These are phyloP conservation scores for Trichoderma sp. DNA, from an alignment of 2,329 filamentous ascomycete species.

Conservation along the genomic window DNA sequence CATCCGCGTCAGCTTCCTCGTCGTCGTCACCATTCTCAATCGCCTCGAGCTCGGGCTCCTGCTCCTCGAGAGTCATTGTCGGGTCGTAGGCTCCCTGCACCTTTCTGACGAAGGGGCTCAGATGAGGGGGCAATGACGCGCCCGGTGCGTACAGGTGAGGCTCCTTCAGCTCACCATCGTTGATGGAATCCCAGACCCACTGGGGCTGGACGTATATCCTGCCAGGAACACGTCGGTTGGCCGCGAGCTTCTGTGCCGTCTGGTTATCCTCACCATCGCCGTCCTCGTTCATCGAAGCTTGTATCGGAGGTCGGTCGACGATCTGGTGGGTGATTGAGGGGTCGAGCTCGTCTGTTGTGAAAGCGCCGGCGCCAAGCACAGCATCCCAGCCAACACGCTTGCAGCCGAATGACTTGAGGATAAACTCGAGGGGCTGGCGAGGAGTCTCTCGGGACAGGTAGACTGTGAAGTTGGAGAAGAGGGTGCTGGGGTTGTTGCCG, in stretches of 20 bases:
- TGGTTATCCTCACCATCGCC: conserved; percentile 61
- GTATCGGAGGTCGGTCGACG: conserved; percentile 82
- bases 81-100: conserved; percentile 90
- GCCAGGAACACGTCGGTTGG: conserved; percentile 80
- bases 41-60: conserved; percentile 84
- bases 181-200: conserved; percentile 98
- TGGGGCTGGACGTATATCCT: conserved; percentile 93
- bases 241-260: conserved; percentile 59
- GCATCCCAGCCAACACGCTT: conserved; percentile 94
- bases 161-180: conserved; percentile 84
- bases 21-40: conserved; percentile 66
- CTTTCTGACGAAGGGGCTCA: conserved; percentile 92
- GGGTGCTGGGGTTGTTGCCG: conserved; percentile 66
- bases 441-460: conserved; percentile 94
- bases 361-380: conserved; percentile 87
- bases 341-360: conserved; percentile 85
- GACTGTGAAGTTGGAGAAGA: conserved; percentile 88
- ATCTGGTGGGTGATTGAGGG: conserved; percentile 93
- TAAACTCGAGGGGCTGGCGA: conserved; percentile 85
- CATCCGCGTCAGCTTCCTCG: conserved; percentile 51
- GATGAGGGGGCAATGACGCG: conserved; percentile 84
- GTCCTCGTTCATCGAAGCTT: conserved; percentile 56
- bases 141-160: conserved; percentile 89
- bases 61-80: conserved; percentile 79
- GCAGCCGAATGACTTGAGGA: conserved; percentile 91